Evolutionary conservation across 192 early-diverging fungal species (phyloP).

Genomic region (Obelidium mucronatum): DNA sequence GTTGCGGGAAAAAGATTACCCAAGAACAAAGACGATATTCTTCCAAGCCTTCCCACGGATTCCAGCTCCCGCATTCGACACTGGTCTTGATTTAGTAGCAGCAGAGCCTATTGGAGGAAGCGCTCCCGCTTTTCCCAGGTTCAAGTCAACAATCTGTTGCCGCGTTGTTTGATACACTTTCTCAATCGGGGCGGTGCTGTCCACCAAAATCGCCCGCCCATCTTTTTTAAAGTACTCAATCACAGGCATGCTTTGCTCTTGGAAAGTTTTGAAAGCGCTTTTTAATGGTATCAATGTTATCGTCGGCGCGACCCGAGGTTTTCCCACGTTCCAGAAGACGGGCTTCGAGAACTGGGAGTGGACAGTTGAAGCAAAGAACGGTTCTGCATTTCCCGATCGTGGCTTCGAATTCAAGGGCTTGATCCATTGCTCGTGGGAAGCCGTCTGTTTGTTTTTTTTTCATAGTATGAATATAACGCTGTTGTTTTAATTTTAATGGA

Average conservation of each 20-base stretch:
- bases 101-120: constrained; percentile 9
- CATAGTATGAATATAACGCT: too few species aligned
- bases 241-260: constrained; percentile 58
- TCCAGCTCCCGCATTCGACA: neutral
- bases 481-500: constrained; percentile 47
- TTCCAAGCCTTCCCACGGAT: constrained; percentile 45
- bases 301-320: constrained; percentile 60
- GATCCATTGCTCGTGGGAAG: constrained; percentile 60
- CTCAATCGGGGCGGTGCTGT: constrained; percentile 30
- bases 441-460: constrained; percentile 60
- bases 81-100: constrained; percentile 8
- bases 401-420: constrained; percentile 60
- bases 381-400: constrained; percentile 48
- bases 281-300: constrained; percentile 64
- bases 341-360: constrained; percentile 55
- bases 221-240: constrained; percentile 53
- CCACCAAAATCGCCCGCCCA: constrained; percentile 33
- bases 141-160: constrained; percentile 34
- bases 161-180: constrained; percentile 33
- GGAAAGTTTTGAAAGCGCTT: constrained; percentile 63
- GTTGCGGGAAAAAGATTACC: constrained; percentile 26
- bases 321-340: constrained; percentile 62
- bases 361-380: constrained; percentile 55
- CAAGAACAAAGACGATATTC: constrained; percentile 63
- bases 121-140: constrained; percentile 14